Conservation (phyloP, 2,329 filamentous ascomycete genomes). For the Colletotrichum sp. region DNA sequence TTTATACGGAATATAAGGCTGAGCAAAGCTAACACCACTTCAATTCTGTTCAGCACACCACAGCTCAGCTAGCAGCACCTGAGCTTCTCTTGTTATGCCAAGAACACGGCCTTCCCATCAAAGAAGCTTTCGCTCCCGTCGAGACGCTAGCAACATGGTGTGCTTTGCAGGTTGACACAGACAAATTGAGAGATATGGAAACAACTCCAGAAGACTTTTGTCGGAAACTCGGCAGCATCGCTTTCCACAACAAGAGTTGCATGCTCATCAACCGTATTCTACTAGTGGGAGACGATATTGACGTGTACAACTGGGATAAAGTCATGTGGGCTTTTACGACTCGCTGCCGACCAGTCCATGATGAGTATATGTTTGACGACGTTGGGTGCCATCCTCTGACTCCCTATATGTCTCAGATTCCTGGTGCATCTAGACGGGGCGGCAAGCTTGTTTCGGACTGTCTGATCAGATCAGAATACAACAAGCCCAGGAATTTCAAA, state of each 20-base stretch:
- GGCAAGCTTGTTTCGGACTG: conserved; percentile 53
- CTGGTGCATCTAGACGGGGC: conserved; percentile 26
- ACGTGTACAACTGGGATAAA: conserved; percentile 48
- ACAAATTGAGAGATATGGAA: conserved; percentile 59
- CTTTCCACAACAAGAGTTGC: conserved; percentile 46
- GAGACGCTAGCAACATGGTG: conserved; percentile 46
- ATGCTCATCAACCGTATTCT: conserved; percentile 48
- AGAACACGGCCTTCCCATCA: not conserved
- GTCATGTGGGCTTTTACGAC: conserved; percentile 55
- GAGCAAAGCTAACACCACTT: not conserved
- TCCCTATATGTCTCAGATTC: conserved; percentile 49
- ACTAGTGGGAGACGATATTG: conserved; percentile 53
- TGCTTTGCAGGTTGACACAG: conserved; percentile 60
- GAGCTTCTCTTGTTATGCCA: not conserved
- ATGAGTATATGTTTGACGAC: conserved; percentile 50
- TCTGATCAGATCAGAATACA: conserved; percentile 47
- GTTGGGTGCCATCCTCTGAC: conserved; percentile 46
- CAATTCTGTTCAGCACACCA: not conserved
- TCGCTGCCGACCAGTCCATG: conserved; percentile 46
- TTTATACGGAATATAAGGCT: no score
- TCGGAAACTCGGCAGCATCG: conserved; percentile 43
- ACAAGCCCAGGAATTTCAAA: conserved; percentile 33
- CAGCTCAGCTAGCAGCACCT: not conserved
- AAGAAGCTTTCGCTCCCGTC: conserved; percentile 29
- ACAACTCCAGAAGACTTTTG: conserved; percentile 45